These are phyloP conservation scores for Peronospora farinosa DNA, from an alignment of 352 stramenopile species.

Conservation along the genomic window DNA sequence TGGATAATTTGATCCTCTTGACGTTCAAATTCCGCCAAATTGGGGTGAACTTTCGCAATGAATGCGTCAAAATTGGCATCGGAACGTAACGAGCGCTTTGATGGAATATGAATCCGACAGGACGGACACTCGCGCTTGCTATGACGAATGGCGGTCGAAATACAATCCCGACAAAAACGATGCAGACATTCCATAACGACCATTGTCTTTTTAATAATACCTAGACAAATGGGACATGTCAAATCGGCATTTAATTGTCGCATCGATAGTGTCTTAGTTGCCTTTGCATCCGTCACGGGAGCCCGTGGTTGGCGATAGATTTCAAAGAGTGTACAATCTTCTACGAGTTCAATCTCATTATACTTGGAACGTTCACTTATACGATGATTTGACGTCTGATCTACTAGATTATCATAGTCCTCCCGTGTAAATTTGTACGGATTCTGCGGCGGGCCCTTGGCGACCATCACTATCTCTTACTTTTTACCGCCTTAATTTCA, in stretches of 20 bases:
- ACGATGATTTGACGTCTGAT: constrained; percentile 31
- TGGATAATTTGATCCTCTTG: constrained; percentile 80
- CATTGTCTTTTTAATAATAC: constrained; percentile 76
- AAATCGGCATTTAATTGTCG: constrained; percentile 76
- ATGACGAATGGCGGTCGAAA: constrained; percentile 79
- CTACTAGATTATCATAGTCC: constrained; percentile 59
- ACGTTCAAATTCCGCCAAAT: constrained; percentile 70
- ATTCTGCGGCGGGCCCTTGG: constrained; percentile 33
- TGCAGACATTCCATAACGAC: constrained; percentile 90
- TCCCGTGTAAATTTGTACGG: constrained; percentile 65
- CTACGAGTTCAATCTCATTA: constrained; percentile 80
- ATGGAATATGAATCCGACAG: constrained; percentile 87
- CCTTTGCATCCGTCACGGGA: constrained; percentile 46
- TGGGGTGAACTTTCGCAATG: constrained; percentile 80
- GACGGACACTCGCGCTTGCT: constrained; percentile 85
- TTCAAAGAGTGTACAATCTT: constrained; percentile 87
- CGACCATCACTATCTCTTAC: constrained; percentile 5
- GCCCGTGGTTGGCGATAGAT: constrained; percentile 78
- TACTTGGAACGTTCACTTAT: constrained; percentile 74
- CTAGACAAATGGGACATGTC: constrained; percentile 84
- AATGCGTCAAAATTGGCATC: constrained; percentile 86
- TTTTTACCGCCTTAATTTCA: too few species aligned
- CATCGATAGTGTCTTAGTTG: constrained; percentile 56
- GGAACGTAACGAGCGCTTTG: constrained; percentile 69
- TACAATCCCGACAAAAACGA: constrained; percentile 88